Evolutionary conservation across 2,329 filamentous ascomycete species (phyloP).

Genomic region (Alternaria arbusti): DNA sequence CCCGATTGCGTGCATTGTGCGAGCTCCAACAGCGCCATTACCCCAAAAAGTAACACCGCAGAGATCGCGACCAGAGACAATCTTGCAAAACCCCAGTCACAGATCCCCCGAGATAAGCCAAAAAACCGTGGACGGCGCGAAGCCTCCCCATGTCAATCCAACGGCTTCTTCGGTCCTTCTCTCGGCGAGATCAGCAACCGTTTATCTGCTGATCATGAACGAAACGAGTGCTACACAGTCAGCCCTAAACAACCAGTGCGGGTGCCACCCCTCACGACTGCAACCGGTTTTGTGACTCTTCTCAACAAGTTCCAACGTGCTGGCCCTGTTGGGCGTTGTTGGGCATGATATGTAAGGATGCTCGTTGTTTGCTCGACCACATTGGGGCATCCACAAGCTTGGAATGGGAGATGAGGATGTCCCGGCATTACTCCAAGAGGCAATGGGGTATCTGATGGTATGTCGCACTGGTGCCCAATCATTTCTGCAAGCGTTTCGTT

Average conservation of each 20-base stretch:
- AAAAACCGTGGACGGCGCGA: neutral
- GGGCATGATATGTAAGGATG: neutral
- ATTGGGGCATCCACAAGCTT: neutral
- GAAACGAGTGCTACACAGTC: neutral
- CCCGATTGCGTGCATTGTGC: neutral
- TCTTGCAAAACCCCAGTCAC: neutral
- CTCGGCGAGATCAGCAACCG: neutral
- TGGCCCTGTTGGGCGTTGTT: neutral
- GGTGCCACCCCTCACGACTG: neutral
- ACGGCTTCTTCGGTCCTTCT: slow-evolving; percentile 1
- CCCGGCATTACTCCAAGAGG: neutral
- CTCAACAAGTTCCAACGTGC: neutral
- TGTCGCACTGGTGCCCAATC: neutral
- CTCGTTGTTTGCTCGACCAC: neutral
- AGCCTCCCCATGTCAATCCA: neutral
- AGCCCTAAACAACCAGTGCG: neutral
- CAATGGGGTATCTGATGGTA: neutral
- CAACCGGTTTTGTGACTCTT: neutral
- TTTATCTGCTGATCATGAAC: neutral
- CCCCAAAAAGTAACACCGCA: neutral
- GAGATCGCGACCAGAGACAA: neutral
- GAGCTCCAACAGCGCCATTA: neutral
- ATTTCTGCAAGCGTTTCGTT: neutral
- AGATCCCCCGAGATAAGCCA: slow-evolving; percentile 1
- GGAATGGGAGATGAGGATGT: neutral